Evolutionary conservation across 2,329 filamentous ascomycete species (phyloP), one percentile per base, ranked within the genome.

Genomic region (Stachybotrys elegans): DNA sequence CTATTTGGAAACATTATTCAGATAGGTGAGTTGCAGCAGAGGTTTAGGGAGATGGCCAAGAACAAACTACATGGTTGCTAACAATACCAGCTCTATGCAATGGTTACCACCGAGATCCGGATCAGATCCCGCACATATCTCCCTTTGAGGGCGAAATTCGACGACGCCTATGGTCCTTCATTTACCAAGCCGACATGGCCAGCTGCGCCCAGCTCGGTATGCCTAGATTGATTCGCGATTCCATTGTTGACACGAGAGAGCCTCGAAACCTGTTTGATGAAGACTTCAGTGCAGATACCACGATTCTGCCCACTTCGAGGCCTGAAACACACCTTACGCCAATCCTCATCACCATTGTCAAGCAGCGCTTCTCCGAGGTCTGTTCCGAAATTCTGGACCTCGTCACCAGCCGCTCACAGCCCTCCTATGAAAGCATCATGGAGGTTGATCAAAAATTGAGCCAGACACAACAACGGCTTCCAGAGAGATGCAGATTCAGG

Each of bases 51-150:
- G n/a, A n/a, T n/a, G n/a, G n/a, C n/a, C n/a, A n/a, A n/a, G n/a
- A n/a, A n/a, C n/a, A n/a, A n/a, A n/a, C n/a, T n/a, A n/a, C n/a
- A n/a, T n/a, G n/a, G n/a, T n/a, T n/a, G n/a, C n/a, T n/a, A n/a
- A n/a, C n/a, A n/a, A n/a, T n/a, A n/a, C n/a, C n/a, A n/a, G n/a
- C n/a, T n/a, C n/a, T n/a, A n/a, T n/a, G n/a, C n/a, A n/a, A n/a
- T n/a, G 71, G 72, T 2, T 75, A 75, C 39, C 70, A 75, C 43
- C 64, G 71, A 7, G 72, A 75, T 31, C 62, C 69, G 0, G 58
- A 55, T 8, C 63, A 67, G 25, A 53, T 72, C 2, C 51, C 65
- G 1, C 47, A 57, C 0, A 54, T 74, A 8, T 66, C 67, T 0
- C 60, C 67, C 0, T 75, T 74, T 32, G 66, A 72, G 21, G 65